Percentiles rank a stretch among this genome's conserved stretches.
Conservation (phyloP, 2,329 filamentous ascomycete species). For the Cadophora sp. region DNA sequence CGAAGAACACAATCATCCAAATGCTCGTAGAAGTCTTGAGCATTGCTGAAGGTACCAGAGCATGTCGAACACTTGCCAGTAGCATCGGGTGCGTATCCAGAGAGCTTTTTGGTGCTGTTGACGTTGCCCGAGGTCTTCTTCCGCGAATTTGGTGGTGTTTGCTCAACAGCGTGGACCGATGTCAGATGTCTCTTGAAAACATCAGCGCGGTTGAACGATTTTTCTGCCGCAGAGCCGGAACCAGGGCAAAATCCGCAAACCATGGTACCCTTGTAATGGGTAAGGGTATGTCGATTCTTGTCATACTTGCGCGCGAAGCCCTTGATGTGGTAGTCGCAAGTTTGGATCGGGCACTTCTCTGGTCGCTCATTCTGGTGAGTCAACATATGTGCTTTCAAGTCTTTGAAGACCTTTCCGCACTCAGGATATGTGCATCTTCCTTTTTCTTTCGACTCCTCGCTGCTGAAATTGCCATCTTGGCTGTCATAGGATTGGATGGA, state of each 20-base stretch:
- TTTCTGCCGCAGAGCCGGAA: conserved; percentile 84
- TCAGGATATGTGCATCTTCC: conserved; percentile 61
- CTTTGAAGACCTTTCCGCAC: conserved; percentile 66
- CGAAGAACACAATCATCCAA: conserved; percentile 78
- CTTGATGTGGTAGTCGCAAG: conserved; percentile 92
- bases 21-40: conserved; percentile 98
- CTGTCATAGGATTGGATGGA: conserved; percentile 42
- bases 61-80: conserved; percentile 93
- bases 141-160: conserved; percentile 88
- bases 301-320: conserved; percentile 97
- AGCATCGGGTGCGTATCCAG: conserved; percentile 75
- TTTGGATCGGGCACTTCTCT: conserved; percentile 93
- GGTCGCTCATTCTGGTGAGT: conserved; percentile 94
- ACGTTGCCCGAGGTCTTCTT: conserved; percentile 61
- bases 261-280: conserved; percentile 98
- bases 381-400: conserved; percentile 87
- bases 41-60: conserved; percentile 80
- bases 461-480: conserved; percentile 42
- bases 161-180: conserved; percentile 91
- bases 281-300: conserved; percentile 95
- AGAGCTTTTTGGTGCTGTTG: conserved; percentile 59
- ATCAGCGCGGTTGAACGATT: conserved; percentile 95
- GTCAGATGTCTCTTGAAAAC: conserved; percentile 97
- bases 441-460: conserved; percentile 44
- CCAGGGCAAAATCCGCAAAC: conserved; percentile 96